Base-by-base conservation (phyloP, 2,329 filamentous ascomycete species). In the Epichloe bromicola region DNA sequence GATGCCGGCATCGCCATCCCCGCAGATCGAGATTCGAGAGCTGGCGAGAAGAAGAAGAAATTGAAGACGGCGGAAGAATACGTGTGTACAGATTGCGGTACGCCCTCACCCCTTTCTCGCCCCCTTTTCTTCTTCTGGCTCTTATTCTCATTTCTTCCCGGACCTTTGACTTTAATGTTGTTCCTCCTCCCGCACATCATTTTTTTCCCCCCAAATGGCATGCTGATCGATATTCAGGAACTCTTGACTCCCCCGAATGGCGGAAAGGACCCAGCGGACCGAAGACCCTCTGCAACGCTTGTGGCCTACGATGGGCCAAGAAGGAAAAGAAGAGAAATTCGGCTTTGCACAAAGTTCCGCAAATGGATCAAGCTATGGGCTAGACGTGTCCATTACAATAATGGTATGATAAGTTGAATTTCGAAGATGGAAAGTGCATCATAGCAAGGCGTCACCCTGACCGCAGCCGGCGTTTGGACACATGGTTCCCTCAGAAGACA, bases 231-330 rank as follows among this genome's bases (percentile, higher is more conserved):
- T 4, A n/a, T 14, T 26, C 54, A 83, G 80, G 79, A 36, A 96
- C 88, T 0, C 75, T 94, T 40, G 90, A 96, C 63, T 95, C 88
- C 91, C 91, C 91, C 0, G 91, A 97, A 71, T 97, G 91, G 91
- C 78, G 91, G 55, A 96, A 95, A 66, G 91, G 91, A 0, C 91
- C 91, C 0, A 88, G 80, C 55, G 91, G 91, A 2, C 90, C 90
- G 1, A 96, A 97, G 68, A 96, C 91, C 8, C 71, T 97, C 12
- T 97, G 91, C 68, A 97, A 97, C 70, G 91, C 91, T 7, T 97
- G 91, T 64, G 91, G 91, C 38, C 70, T 85, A 33, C 74, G 82
- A 49, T 85, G 82, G 82, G 81, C 82, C 15, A 82, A 86, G 78
- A 89, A 87, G 63, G 87, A 93, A 63, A 93, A 93, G 74, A 91